Conservation (phyloP, 768 basidiomycete genomes). For the Kwoniella heveanensis region DNA sequence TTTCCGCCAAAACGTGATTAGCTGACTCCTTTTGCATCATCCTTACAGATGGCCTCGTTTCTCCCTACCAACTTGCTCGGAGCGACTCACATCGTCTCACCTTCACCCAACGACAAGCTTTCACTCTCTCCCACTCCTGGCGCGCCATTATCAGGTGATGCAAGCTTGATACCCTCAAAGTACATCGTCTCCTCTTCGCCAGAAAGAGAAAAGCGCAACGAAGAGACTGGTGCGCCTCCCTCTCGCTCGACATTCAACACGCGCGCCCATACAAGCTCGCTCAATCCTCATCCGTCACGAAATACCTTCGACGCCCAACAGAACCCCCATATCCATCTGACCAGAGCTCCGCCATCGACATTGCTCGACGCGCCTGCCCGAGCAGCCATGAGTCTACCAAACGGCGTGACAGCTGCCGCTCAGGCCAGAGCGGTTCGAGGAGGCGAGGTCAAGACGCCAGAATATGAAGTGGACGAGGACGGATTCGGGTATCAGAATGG, state of each 20-base stretch:
- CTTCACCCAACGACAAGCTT: slow-evolving; percentile 17
- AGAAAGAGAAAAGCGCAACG: slow-evolving; percentile 21
- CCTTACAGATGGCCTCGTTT: slow-evolving; percentile 14
- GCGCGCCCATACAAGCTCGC: slow-evolving; percentile 10
- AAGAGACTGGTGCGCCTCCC: slow-evolving; percentile 6
- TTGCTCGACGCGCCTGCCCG: slow-evolving; percentile 53
- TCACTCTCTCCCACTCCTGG: slow-evolving; percentile 30
- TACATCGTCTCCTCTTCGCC: slow-evolving; percentile 22
- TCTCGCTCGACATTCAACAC: neutral
- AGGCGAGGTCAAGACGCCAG: slow-evolving; percentile 44
- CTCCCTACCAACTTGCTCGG: slow-evolving; percentile 18
- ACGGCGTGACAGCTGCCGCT: slow-evolving; percentile 42
- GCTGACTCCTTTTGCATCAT: neutral
- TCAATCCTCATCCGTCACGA: slow-evolving; percentile 22
- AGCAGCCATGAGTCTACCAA: slow-evolving; percentile 54
- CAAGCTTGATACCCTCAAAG: slow-evolving; percentile 41
- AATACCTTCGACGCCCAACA: neutral
- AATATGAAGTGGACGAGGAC: slow-evolving; percentile 41
- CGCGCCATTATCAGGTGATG: slow-evolving; percentile 39
- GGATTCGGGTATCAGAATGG: slow-evolving; percentile 6
- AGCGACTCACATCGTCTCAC: slow-evolving; percentile 22
- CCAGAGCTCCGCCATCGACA: slow-evolving; percentile 39
- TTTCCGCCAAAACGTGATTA: neutral
- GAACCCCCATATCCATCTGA: slow-evolving; percentile 24
- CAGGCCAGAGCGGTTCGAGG: slow-evolving; percentile 52